Evolutionary conservation across 2,329 filamentous ascomycete species (phyloP).

Genomic region (Fusarium coicis): DNA sequence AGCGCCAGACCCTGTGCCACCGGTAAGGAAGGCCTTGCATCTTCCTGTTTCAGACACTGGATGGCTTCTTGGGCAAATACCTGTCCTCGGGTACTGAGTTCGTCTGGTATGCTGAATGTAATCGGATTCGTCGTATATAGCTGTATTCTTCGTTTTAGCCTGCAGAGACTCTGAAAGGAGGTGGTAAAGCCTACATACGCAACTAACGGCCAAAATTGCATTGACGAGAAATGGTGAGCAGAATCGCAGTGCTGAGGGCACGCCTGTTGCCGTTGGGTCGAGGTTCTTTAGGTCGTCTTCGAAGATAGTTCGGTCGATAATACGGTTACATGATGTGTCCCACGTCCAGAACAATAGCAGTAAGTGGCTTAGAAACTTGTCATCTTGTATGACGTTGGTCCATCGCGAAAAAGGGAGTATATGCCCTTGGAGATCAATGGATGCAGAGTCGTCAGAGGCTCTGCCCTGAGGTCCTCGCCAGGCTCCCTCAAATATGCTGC

Average conservation of each 20-base stretch:
- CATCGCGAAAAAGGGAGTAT: constrained; percentile 25
- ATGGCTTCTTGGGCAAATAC: constrained; percentile 22
- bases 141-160: neutral
- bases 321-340: constrained; percentile 23
- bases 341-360: constrained; percentile 26
- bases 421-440: constrained; percentile 5
- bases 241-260: constrained; percentile 12
- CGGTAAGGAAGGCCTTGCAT: constrained; percentile 1
- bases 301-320: constrained; percentile 23
- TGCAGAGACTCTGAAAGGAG: neutral
- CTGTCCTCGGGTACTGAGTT: constrained; percentile 11
- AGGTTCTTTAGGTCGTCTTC: constrained; percentile 24
- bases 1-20: constrained; percentile 20
- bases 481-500: constrained; percentile 4
- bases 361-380: constrained; percentile 23
- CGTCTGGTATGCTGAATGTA: constrained; percentile 3
- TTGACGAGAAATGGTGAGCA: constrained; percentile 34
- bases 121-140: constrained; percentile 10
- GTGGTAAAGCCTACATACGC: constrained; percentile 16
- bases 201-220: constrained; percentile 32
- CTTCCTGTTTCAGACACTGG: constrained; percentile 9
- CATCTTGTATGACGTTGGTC: constrained; percentile 15
- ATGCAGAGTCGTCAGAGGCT: neutral
- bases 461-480: neutral
- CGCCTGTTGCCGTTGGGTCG: neutral